Evolutionary conservation across 1,284 basidiomycete genomes (phyloP).

Genomic region (Apiotrichum mycotoxinovorans): DNA sequence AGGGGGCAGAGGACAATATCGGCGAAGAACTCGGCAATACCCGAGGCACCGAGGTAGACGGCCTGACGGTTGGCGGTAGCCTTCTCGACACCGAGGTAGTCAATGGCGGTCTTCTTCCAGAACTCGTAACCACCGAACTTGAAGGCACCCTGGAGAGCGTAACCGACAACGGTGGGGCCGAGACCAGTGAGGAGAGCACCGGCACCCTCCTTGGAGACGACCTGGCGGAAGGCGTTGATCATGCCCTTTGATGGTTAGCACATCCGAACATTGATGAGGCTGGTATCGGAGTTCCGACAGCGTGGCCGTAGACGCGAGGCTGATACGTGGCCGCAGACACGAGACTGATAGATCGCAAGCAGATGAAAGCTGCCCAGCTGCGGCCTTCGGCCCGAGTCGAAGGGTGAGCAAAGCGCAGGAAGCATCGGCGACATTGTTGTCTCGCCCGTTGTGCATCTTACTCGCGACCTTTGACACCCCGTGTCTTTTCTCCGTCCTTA

Average conservation of each 20-base stretch:
- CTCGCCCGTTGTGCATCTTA: no score
- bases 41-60: conserved; percentile 92
- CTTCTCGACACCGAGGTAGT: conserved; percentile 78
- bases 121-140: conserved; percentile 92
- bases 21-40: conserved; percentile 91
- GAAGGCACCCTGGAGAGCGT: conserved; percentile 93
- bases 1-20: conserved; percentile 63
- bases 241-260: conserved; percentile 58
- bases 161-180: conserved; percentile 86
- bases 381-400: no score
- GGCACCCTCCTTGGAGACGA: conserved; percentile 76
- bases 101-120: conserved; percentile 90
- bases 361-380: no score
- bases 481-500: not conserved
- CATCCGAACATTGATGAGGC: not conserved
- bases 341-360: no score
- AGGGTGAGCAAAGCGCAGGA: no score
- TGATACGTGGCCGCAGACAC: no score
- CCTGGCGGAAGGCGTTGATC: conserved; percentile 64
- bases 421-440: no score
- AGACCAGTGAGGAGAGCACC: conserved; percentile 90
- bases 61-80: conserved; percentile 81
- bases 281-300: not conserved
- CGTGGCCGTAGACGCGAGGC: no score
- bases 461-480: not conserved